These are phyloP conservation scores for Fraxinus quadrangulata DNA, from an alignment of 257 asterid species.

Conservation along the genomic window DNA sequence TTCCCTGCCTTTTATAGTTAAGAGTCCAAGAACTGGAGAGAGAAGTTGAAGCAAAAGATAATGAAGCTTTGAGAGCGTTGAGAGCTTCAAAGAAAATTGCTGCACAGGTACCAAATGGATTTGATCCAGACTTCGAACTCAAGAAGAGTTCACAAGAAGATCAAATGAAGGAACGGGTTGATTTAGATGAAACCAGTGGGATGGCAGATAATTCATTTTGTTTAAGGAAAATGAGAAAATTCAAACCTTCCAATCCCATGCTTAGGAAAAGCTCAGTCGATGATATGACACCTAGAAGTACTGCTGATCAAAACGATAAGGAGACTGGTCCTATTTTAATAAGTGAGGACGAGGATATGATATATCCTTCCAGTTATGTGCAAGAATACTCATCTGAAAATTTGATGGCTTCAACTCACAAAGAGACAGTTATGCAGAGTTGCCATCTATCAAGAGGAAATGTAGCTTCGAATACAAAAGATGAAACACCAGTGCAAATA, in stretches of 20 bases:
- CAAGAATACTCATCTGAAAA: constrained; percentile 23
- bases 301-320: constrained; percentile 30
- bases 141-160: constrained; percentile 29
- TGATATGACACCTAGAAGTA: constrained; percentile 21
- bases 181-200: constrained; percentile 30
- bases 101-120: constrained; percentile 12
- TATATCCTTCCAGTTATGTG: constrained; percentile 28
- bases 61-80: constrained; percentile 62
- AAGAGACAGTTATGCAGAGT: constrained; percentile 25
- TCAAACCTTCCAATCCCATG: constrained; percentile 30
- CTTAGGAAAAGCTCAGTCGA: constrained; percentile 28
- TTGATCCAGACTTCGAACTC: constrained; percentile 29
- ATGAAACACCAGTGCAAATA: constrained; percentile 35
- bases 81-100: constrained; percentile 36
- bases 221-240: constrained; percentile 30
- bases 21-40: constrained; percentile 71
- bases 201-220: constrained; percentile 29
- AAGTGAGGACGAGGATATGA: constrained; percentile 27
- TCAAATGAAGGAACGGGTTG: constrained; percentile 36
- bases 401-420: constrained; percentile 21
- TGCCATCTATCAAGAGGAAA: constrained; percentile 27
- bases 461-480: constrained; percentile 36
- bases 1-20: constrained; percentile 41
- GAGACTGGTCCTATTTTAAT: constrained; percentile 30
- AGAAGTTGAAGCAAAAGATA: constrained; percentile 62